Evolutionary conservation across 116 monocot species (phyloP).

Genomic region (Cymodocea nodosa): DNA sequence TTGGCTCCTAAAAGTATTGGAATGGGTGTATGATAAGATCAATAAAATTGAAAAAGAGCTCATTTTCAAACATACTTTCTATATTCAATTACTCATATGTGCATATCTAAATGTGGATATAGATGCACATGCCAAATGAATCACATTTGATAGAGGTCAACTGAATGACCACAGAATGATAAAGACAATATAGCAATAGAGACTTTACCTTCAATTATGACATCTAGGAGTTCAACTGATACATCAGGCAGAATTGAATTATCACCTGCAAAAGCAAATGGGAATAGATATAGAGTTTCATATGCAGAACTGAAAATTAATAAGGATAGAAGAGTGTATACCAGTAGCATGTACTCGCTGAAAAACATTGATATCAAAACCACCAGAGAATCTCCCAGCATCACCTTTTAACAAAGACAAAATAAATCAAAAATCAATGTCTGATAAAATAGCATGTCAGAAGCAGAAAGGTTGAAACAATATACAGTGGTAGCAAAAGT

Average conservation of each 20-base stretch:
- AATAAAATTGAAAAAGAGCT: not conserved
- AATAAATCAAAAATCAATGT: not conserved
- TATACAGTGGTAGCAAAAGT: not conserved
- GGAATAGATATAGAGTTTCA: not conserved
- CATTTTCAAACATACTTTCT: too few relatives aligned
- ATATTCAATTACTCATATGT: too few relatives aligned
- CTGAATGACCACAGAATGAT: not conserved
- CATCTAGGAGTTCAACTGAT: slow-evolving; percentile 72
- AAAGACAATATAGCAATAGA: slow-evolving; percentile 4
- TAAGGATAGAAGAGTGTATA: slow-evolving; percentile 11
- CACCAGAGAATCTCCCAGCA: slow-evolving; percentile 76
- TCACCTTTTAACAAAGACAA: slow-evolving; percentile 33
- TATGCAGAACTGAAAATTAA: not conserved
- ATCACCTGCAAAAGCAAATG: slow-evolving; percentile 63
- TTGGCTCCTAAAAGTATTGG: slow-evolving; percentile 39
- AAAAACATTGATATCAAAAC: slow-evolving; percentile 91
- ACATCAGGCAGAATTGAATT: slow-evolving; percentile 62
- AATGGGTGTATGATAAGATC: slow-evolving; percentile 1
- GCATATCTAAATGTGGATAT: too few relatives aligned
- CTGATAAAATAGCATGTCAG: not conserved
- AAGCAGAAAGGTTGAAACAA: not conserved
- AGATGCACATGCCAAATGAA: too few relatives aligned
- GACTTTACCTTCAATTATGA: slow-evolving; percentile 69
- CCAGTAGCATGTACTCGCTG: slow-evolving; percentile 68
- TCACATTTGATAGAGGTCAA: not conserved